Conservation (phyloP, 768 basidiomycete species). For the Floccularia luteovirens region DNA sequence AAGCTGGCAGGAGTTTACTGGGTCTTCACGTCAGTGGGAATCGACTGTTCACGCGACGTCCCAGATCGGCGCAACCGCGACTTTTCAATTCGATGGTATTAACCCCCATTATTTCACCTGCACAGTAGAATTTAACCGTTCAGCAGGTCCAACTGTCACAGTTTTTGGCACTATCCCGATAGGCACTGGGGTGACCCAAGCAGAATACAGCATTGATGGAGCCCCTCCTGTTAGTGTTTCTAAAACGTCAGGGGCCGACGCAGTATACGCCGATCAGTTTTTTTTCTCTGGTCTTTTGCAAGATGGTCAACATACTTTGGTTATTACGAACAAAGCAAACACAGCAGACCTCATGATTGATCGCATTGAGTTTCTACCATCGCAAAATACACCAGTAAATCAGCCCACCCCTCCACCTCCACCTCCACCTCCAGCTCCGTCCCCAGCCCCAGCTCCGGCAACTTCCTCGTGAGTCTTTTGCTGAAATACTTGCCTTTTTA, state of each 20-base stretch:
- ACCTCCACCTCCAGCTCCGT: not conserved
- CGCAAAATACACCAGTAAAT: not conserved
- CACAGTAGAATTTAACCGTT: not conserved
- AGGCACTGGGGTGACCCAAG: not conserved
- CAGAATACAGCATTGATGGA: conserved; percentile 1
- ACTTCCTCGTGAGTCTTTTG: too few species aligned
- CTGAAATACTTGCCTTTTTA: too few species aligned
- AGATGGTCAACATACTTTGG: conserved; percentile 1
- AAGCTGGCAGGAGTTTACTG: not conserved
- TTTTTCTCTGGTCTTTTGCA: not conserved
- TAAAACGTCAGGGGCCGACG: not conserved
- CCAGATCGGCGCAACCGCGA: conserved; percentile 1
- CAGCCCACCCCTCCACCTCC: not conserved
- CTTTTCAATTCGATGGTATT: conserved; percentile 1
- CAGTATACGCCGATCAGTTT: not conserved
- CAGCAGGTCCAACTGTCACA: not conserved
- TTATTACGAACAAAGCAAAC: not conserved
- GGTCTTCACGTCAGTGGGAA: conserved; percentile 1
- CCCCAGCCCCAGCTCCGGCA: not conserved
- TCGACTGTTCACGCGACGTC: not conserved
- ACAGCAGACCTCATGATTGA: conserved; percentile 3
- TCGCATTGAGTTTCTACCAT: not conserved
- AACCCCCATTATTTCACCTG: not conserved
- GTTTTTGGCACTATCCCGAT: not conserved
- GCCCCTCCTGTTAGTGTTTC: not conserved